These are phyloP conservation scores for Russula compacta DNA, from an alignment of 768 basidiomycete genomes.

Conservation along the genomic window DNA sequence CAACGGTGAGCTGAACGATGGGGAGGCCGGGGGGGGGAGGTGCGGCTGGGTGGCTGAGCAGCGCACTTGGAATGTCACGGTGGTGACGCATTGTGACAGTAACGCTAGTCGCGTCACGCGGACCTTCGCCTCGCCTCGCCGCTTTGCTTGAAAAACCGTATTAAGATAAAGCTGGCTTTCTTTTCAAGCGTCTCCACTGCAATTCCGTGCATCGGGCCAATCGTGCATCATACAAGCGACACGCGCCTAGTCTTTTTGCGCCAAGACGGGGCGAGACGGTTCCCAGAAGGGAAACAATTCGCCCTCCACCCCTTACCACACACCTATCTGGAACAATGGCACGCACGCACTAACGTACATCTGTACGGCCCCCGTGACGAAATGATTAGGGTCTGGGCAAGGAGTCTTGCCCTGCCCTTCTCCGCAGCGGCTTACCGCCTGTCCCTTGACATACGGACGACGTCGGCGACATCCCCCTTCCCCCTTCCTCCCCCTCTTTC, in stretches of 20 bases:
- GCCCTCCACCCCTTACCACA: neutral
- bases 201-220: slow-evolving; percentile 11
- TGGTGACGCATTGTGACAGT: slow-evolving; percentile 2
- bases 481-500: neutral
- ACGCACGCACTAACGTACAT: neutral
- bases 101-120: neutral
- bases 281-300: slow-evolving; percentile 2
- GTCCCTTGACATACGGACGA: neutral
- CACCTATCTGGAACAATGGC: slow-evolving; percentile 6
- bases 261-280: neutral
- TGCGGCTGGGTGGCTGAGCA: neutral
- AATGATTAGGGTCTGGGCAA: neutral
- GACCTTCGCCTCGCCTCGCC: neutral
- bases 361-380: slow-evolving; percentile 8
- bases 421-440: slow-evolving; percentile 19
- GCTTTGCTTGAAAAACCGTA: neutral
- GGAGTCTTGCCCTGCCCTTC: slow-evolving; percentile 7
- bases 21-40: neutral
- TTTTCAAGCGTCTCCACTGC: neutral
- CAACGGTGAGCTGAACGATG: slow-evolving; percentile 8
- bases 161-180: neutral
- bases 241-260: neutral
- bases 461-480: neutral
- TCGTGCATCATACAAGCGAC: neutral
- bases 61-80: neutral